Base-by-base conservation (phyloP, 345 rosid species). In the Dimocarpus longan region DNA sequence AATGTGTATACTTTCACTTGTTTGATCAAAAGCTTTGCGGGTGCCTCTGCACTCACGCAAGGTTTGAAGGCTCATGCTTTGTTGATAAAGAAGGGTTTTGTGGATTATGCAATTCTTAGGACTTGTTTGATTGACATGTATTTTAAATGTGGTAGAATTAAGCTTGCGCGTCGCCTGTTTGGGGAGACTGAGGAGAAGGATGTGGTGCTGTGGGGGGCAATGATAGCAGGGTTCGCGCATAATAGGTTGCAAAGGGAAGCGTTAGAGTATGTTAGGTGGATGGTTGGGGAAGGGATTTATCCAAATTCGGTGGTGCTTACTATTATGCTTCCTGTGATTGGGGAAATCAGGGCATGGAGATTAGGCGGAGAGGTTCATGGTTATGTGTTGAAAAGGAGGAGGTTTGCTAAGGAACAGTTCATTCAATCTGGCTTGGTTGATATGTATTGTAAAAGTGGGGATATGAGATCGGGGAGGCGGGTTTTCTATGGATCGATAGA, bases 401-500 rank as follows among this genome's bases (percentile, higher is more conserved):
- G 48, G 70, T 91, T 88, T 76, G 74, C 83, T 10, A 89, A 77
- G 75, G 87, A 89, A 80, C 80, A 83, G 65, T 63, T 83, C 63
- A 81, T 95, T 82, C 97, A 90, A 81, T 87, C 97, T 67, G 94
- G 91, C 37, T 83, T 95, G 83, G 86, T 92, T 79, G 95, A 93
- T 81, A 92, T 95, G 88, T 95, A 95, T 78, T 91, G 94, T 87
- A 93, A 95, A 73, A 91, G 98, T 83, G 91, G 89, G 57, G 91
- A 93, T 76, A 83, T 95, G 89, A 83, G 54, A 75, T 90, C 90
- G 3, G 97, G 89, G 56, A 86, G 97, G 80, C 88, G 72, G 40
- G 97, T 90, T 12, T 95, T 95, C 78, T 93, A 95, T 71, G 82
- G 81, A 10, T 88, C 92, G 0, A 67, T 68, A 64, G 89, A 91